phyloP scores from a whole-genome alignment of 768 basidiomycete genomes.

The Lentinula raphanica region DNA sequence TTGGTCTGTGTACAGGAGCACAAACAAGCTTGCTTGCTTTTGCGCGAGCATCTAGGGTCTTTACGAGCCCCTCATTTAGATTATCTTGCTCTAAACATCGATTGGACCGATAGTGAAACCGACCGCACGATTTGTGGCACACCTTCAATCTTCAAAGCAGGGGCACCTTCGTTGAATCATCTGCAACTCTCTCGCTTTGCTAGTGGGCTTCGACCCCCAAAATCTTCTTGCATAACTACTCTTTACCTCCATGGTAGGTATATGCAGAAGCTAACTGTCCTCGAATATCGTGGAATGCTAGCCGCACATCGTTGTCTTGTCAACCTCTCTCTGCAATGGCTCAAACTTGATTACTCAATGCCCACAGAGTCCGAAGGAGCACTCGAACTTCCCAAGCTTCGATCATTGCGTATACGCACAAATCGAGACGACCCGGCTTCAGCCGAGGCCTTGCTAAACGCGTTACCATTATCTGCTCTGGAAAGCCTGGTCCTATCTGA shows the following conservation, averaged over 20 bases:
- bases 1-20: slow-evolving; percentile 23
- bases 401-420: slow-evolving; percentile 36
- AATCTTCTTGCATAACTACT: slow-evolving; percentile 25
- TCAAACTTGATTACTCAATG: slow-evolving; percentile 23
- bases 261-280: slow-evolving; percentile 27
- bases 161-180: slow-evolving; percentile 30
- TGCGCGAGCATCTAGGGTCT: slow-evolving; percentile 22
- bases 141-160: slow-evolving; percentile 27
- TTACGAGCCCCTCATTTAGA: slow-evolving; percentile 29
- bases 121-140: slow-evolving; percentile 19
- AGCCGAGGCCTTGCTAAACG: slow-evolving; percentile 11
- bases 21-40: slow-evolving; percentile 18
- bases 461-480: slow-evolving; percentile 30
- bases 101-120: neutral
- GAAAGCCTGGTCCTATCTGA: slow-evolving; percentile 30
- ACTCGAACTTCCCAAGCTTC: slow-evolving; percentile 29
- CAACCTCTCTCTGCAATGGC: slow-evolving; percentile 35
- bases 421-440: slow-evolving; percentile 21
- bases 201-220: slow-evolving; percentile 34
- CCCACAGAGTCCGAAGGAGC: slow-evolving; percentile 13
- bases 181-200: slow-evolving; percentile 38
- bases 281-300: slow-evolving; percentile 31
- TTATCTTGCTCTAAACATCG: slow-evolving; percentile 34
- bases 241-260: slow-evolving; percentile 41
- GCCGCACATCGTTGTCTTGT: slow-evolving; percentile 28